These are phyloP conservation scores for Fusarium compactum DNA, from an alignment of 2,329 filamentous ascomycete genomes.

Conservation along the genomic window DNA sequence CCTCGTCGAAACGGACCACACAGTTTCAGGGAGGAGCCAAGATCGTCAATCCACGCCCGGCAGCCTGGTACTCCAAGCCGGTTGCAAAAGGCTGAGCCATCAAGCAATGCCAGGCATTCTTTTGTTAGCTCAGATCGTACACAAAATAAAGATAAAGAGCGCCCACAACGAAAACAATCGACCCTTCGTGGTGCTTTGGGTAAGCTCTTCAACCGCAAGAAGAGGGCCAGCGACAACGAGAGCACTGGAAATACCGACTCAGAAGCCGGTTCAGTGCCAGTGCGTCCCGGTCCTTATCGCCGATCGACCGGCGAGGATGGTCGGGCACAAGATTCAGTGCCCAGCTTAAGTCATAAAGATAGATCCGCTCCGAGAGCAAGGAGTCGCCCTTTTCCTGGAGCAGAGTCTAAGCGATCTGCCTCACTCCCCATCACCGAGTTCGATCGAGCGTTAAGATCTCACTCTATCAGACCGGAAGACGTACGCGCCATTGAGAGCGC, in stretches of 20 bases:
- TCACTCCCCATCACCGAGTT: conserved; percentile 72
- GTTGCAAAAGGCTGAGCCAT: conserved; percentile 46
- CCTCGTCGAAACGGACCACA: conserved; percentile 30
- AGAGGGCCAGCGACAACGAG: conserved; percentile 54
- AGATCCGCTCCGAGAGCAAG: conserved; percentile 53
- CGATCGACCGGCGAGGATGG: conserved; percentile 33
- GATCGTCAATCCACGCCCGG: conserved; percentile 17
- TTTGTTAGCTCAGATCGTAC: conserved; percentile 55
- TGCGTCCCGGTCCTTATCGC: conserved; percentile 43
- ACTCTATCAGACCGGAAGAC: conserved; percentile 69
- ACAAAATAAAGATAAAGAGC: conserved; percentile 39
- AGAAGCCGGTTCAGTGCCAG: conserved; percentile 39
- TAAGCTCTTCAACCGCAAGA: conserved; percentile 69
- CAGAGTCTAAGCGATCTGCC: conserved; percentile 65
- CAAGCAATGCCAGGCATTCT: conserved; percentile 61
- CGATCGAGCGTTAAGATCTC: conserved; percentile 70
- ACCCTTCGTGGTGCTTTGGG: conserved; percentile 67
- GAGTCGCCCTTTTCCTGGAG: conserved; percentile 52
- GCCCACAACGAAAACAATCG: conserved; percentile 68
- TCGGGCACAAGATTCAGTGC: conserved; percentile 27
- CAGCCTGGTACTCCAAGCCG: conserved; percentile 31
- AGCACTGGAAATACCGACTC: conserved; percentile 43
- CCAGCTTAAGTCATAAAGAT: conserved; percentile 31
- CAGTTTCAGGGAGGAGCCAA: conserved; percentile 26
- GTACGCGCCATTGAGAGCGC: conserved; percentile 65